Conservation (phyloP, 2,329 filamentous ascomycete species). For the Diaporthe destruens region DNA sequence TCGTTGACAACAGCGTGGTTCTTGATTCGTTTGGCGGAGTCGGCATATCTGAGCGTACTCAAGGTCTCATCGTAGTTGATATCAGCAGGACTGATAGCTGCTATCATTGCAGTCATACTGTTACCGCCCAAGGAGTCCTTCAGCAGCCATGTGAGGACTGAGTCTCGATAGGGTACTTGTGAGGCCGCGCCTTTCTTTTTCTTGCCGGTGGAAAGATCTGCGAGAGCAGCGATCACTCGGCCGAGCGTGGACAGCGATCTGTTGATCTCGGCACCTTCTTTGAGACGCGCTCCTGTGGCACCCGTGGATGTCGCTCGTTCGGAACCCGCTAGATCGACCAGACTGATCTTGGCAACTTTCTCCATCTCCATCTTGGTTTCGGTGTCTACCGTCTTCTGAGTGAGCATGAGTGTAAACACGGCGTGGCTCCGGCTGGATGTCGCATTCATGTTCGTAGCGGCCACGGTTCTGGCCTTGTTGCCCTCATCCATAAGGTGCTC, state of each 20-base stretch:
- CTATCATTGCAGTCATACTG: conserved; percentile 99
- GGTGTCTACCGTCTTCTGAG: conserved; percentile 89
- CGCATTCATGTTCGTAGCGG: conserved; percentile 99
- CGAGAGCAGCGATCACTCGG: conserved; percentile 95
- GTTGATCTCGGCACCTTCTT: conserved; percentile 99
- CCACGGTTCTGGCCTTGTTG: conserved; percentile 97
- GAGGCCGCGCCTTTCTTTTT: conserved; percentile 81
- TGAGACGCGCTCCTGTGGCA: conserved; percentile 92
- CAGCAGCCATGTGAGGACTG: conserved; percentile 93
- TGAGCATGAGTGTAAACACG: conserved; percentile 95
- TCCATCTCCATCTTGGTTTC: conserved; percentile 98
- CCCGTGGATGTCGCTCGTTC: conserved; percentile 98
- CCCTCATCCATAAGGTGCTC: conserved; percentile 99
- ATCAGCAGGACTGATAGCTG: conserved; percentile 96
- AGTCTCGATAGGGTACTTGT: conserved; percentile 96
- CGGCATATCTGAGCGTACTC: conserved; percentile 94
- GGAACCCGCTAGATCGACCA: conserved; percentile 97
- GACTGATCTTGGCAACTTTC: conserved; percentile 96
- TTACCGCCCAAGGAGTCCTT: conserved; percentile 98
- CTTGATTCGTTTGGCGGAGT: conserved; percentile 99
- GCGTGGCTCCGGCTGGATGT: conserved; percentile 98
- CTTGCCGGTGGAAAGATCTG: conserved; percentile 88
- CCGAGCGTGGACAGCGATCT: conserved; percentile 94
- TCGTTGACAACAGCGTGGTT: conserved; percentile 99
- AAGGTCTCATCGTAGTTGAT: conserved; percentile 99